phyloP scores from a whole-genome alignment of 2,329 filamentous ascomycete species.

The Aspergillus sp. region DNA sequence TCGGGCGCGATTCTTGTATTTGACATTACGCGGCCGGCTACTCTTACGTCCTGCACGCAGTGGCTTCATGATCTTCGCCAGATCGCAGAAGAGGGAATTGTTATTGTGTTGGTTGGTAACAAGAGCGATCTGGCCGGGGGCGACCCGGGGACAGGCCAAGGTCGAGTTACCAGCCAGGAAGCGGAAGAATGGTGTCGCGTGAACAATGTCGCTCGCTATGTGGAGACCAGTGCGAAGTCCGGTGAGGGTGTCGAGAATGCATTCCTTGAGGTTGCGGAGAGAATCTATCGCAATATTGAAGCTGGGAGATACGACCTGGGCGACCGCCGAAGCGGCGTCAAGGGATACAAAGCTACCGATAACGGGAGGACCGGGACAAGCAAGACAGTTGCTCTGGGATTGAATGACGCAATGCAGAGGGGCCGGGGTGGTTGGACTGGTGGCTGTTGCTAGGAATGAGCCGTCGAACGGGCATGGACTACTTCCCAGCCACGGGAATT shows the following conservation, averaged over 20 bases:
- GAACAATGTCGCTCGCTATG: constrained; percentile 85
- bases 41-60: constrained; percentile 78
- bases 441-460: constrained; percentile 27
- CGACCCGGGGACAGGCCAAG: constrained; percentile 39
- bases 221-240: constrained; percentile 93
- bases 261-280: constrained; percentile 85
- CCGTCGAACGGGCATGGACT: too few species aligned
- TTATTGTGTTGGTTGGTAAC: constrained; percentile 90
- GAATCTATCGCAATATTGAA: constrained; percentile 95
- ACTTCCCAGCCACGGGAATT: too few species aligned
- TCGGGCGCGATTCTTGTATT: constrained; percentile 78
- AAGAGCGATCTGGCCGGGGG: constrained; percentile 69
- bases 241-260: constrained; percentile 89
- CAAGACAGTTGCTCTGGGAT: constrained; percentile 35
- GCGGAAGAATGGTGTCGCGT: constrained; percentile 79
- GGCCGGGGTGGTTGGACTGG: constrained; percentile 27
- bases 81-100: constrained; percentile 91
- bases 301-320: constrained; percentile 90
- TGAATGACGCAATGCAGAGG: constrained; percentile 40
- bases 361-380: constrained; percentile 26
- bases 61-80: constrained; percentile 92
- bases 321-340: constrained; percentile 84
- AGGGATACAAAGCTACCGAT: constrained; percentile 45
- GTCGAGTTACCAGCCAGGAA: constrained; percentile 73
- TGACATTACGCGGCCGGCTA: constrained; percentile 77